Percentiles rank a stretch among this genome's conserved stretches.
phyloP scores from a whole-genome alignment of 2,329 filamentous ascomycete genomes.

The Talaromyces albobiverticillius region DNA sequence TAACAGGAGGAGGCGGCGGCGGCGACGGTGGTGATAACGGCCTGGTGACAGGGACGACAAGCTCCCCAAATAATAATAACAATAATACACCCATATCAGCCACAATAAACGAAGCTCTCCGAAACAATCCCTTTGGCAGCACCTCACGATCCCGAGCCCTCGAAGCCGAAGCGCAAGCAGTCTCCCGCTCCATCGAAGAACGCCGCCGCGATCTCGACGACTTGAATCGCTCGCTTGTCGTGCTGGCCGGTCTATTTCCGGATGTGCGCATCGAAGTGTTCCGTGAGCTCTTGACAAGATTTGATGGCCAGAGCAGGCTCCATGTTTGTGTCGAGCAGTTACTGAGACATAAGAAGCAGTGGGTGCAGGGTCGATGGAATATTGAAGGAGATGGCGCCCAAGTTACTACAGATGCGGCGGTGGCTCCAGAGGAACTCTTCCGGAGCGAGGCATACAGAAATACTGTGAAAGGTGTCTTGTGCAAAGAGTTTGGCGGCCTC shows the following conservation, averaged over 20 bases:
- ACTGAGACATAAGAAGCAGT: conserved; percentile 44
- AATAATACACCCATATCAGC: conserved; percentile 8
- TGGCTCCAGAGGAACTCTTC: conserved; percentile 43
- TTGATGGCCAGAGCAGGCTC: conserved; percentile 46
- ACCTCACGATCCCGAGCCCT: conserved; percentile 27
- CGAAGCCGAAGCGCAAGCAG: conserved; percentile 13
- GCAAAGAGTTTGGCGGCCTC: conserved; percentile 42
- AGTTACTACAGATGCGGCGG: conserved; percentile 16
- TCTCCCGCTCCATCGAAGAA: conserved; percentile 24
- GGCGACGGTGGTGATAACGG: background rate
- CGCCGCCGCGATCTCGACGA: conserved; percentile 35
- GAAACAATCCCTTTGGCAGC: conserved; percentile 43
- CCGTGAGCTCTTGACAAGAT: conserved; percentile 45
- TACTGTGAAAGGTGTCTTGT: conserved; percentile 36
- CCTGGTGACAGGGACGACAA: background rate
- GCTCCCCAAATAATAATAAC: background rate
- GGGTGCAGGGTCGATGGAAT: conserved; percentile 48
- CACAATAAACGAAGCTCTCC: conserved; percentile 42
- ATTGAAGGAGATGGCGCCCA: conserved; percentile 14
- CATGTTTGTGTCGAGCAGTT: conserved; percentile 48
- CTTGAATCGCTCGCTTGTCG: conserved; percentile 41
- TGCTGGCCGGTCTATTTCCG: conserved; percentile 43
- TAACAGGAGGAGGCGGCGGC: background rate
- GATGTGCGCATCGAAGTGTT: conserved; percentile 48
- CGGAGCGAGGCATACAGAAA: conserved; percentile 42